Evolutionary conservation across 495 filamentous ascomycete species (phyloP).

Genomic region (Platismatia glauca): DNA sequence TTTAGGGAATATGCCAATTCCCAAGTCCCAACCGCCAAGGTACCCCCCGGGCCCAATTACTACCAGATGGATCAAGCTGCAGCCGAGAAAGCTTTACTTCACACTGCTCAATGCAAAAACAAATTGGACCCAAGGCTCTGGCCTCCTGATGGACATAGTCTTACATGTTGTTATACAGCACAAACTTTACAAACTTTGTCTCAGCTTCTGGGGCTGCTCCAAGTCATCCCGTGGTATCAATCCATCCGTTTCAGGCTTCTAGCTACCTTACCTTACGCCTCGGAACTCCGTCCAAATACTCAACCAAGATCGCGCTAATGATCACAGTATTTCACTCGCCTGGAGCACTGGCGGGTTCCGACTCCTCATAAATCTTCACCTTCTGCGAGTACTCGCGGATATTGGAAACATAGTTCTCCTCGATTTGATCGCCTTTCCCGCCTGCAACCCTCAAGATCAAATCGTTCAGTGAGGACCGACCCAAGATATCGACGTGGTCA

Average conservation of each 20-base stretch:
- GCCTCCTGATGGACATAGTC: neutral
- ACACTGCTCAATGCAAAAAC: too few relatives aligned
- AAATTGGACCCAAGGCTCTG: neutral
- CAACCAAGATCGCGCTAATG: too few relatives aligned
- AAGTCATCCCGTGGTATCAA: slow-evolving; percentile 7
- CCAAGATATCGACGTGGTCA: slow-evolving; percentile 95
- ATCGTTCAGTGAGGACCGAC: slow-evolving; percentile 81
- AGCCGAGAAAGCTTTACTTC: too few relatives aligned
- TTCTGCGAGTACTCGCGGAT: slow-evolving; percentile 73
- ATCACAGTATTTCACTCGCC: neutral
- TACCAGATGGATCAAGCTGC: neutral
- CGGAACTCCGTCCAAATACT: neutral
- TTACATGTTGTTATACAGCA: neutral
- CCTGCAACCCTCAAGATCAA: slow-evolving; percentile 79
- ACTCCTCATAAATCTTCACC: slow-evolving; percentile 67
- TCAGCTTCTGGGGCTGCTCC: neutral
- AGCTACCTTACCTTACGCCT: too few relatives aligned
- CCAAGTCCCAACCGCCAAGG: neutral
- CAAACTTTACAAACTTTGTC: too few relatives aligned
- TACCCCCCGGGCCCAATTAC: neutral
- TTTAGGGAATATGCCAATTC: neutral
- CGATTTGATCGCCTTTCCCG: slow-evolving; percentile 73
- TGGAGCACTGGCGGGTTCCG: slow-evolving; percentile 11
- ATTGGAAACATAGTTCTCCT: slow-evolving; percentile 66
- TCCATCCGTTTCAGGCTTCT: neutral